Base-by-base conservation (phyloP, 2,329 filamentous ascomycete genomes). In the Aspergillus fumigatus region DNA sequence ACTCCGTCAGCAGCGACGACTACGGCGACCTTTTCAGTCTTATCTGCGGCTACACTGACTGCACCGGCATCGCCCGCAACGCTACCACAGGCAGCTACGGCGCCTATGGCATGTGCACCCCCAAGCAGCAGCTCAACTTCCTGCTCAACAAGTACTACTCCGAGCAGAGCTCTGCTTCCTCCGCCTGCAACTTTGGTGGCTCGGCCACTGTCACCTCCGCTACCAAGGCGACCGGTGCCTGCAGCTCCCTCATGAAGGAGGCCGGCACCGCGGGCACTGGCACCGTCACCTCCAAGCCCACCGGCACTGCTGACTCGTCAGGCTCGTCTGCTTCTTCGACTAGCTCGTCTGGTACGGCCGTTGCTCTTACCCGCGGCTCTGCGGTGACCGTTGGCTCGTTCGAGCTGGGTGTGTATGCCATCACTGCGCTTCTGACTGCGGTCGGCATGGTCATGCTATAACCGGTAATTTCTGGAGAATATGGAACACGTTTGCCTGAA, bases 1-100 rank as follows among this genome's bases (percentile, higher is more conserved):
- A 79, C 38, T 74, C 75, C 65, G 77, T 91, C 26, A 75, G 81
- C 60, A 70, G 77, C 49, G 79, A 85, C 51, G 76, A 84, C 54
- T 88, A 85, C 65, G 84, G 83, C 47, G 76, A 81, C 10, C 82
- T 95, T 60, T 97, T 97, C 75, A 81, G 70, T 48, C 67, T 66
- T 35, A 70, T 78, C 50, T 79, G 76, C 52, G 75, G 76, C 53
- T 70, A 65, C 51, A 63, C 65, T 40, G 70, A 68, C 49, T 77
- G 77, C 56, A 66, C 59, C 21, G 77, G 75, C 29, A 75, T 79
- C 63, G 52, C 48, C 14, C 59, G 65, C 51, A 75, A 79, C 57
- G 68, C 69, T 7, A 75, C 69, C 43, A 68, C 63, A 5, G 77
- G 77, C 43, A 59, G 62, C 1, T 79, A 77, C 54, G 77, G 77